Base-by-base conservation (phyloP, 345 rosid species). In the Syzygium oleosum region DNA sequence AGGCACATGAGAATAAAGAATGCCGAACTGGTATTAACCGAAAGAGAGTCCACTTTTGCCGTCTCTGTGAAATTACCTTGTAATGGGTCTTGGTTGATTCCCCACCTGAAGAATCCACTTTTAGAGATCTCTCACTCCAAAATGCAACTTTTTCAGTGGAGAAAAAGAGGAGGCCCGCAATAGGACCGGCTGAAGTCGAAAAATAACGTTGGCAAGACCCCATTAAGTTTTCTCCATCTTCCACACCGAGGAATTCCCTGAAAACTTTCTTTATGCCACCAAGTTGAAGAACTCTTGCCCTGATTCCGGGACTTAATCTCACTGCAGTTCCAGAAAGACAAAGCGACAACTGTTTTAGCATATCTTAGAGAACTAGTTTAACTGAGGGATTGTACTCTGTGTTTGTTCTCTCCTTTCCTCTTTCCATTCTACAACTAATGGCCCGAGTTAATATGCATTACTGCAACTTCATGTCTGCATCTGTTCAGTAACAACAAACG, bases 81-180 rank as follows among this genome's bases (percentile, higher is more conserved):
- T 43, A 92, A 85, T 91, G 90, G 29, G 87, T 16, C 38, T 92
- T 89, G n/a, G 21, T 34, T 7, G 68, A 84, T 83, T 92, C 89
- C 16, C 93, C 93, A 19, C 87, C 87, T 9, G 88, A 88, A 77
- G 93, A 84, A 58, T 87, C 84, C 27, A 91, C 52, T 86, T 91
- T 87, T 9, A 93, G 65, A 21, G 93, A 91, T 90, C 91, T 90
- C 85, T 93, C 93, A 41, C 94, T 93, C 87, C 93, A 90, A 78
- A 90, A 93, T 56, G 93, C 92, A 29, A 90, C 55, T 86, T 91
- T 92, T 23, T 91, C 31, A 3, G 90, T 88, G 19, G 94, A 90
- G 89, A 91, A 87, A 77, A 92, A 93, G 55, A 91, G 87, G 52
- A 93, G 93, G 49, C 93, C 94, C 13, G 31, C 93, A 31, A 92